Evolutionary conservation across 176 grass and related monocot species (phyloP).

Genomic region (Pontederia paniculata): DNA sequence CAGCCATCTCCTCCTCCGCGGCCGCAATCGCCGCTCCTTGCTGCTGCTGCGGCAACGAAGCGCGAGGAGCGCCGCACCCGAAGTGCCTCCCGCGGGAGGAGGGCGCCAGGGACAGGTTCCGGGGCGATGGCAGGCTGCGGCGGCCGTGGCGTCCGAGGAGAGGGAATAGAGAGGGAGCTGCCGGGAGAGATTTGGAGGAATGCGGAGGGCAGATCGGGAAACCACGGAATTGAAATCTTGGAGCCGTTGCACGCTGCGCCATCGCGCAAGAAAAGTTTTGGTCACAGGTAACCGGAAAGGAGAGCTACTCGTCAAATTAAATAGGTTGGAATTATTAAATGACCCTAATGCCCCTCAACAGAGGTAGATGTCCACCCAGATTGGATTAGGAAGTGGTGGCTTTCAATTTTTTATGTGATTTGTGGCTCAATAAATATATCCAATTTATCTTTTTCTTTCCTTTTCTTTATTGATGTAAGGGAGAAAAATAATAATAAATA

Average conservation of each 20-base stretch:
- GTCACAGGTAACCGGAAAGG: not conserved
- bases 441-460: too few relatives aligned
- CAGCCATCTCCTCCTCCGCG: conserved; percentile 1
- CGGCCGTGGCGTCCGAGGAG: conserved; percentile 14
- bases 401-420: not conserved
- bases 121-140: conserved; percentile 14
- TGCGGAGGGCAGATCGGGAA: conserved; percentile 23
- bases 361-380: not conserved
- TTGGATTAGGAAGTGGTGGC: conserved; percentile 21
- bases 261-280: conserved; percentile 17
- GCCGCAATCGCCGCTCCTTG: conserved; percentile 1
- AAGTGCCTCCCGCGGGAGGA: conserved; percentile 18
- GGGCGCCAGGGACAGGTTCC: conserved; percentile 8
- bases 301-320: not conserved
- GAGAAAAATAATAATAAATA: too few relatives aligned
- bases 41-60: conserved; percentile 11
- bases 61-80: conserved; percentile 3
- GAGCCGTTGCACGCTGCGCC: conserved; percentile 49
- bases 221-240: conserved; percentile 12
- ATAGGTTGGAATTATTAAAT: conserved; percentile 1
- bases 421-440: conserved; percentile 10
- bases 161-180: conserved; percentile 4
- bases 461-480: too few relatives aligned
- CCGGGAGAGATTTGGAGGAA: conserved; percentile 13
- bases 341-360: not conserved